Base-by-base conservation (phyloP, 2,329 filamentous ascomycete species). In the Colletotrichum somersetense region DNA sequence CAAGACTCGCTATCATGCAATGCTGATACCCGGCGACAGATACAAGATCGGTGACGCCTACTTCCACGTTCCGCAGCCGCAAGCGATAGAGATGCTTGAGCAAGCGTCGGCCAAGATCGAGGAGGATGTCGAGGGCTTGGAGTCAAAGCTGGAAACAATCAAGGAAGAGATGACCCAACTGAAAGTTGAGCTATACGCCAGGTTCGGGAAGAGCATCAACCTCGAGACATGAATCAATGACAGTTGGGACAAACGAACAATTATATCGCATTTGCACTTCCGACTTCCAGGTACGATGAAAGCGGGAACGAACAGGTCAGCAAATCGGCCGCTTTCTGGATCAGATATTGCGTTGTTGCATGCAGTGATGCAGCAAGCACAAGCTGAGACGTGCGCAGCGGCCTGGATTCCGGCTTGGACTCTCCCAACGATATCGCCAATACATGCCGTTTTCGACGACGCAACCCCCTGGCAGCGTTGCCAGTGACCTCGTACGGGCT, bases 31-130 rank as follows among this genome's bases (percentile, higher is more conserved):
- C 12, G n/a, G 26, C 52, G 33, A 42, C 80, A 98, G 95, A 70
- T 98, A 98, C 87, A 97, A 97, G 84, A 94, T 99, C 70, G 96
- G 96, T 75, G 96, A 98, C 81, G 93, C 95, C 7, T 99, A 98
- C 85, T 93, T 98, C 81, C 93, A 94, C 71, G 84, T 99, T 64
- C 91, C 93, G 11, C 88, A 98, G 20, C 84, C 91, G 61, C 92
- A 97, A 80, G 96, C 96, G 2, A 94, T 98, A 79, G 91, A 96
- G 76, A 89, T 98, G 83, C 91, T 99, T 6, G 86, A 90, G 23
- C 83, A 88, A 14, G 92, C 93, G 7, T 91, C 91, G 7, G 87
- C 91, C 73, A 89, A 88, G 77, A 91, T 97, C 74, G 94, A 97
- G 75, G 85, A 91, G 75, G 93, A 97, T 66, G 92, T 97, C 20